Conservation (phyloP, 2,329 filamentous ascomycete genomes). For the Byssoonygena ceratinophila region DNA sequence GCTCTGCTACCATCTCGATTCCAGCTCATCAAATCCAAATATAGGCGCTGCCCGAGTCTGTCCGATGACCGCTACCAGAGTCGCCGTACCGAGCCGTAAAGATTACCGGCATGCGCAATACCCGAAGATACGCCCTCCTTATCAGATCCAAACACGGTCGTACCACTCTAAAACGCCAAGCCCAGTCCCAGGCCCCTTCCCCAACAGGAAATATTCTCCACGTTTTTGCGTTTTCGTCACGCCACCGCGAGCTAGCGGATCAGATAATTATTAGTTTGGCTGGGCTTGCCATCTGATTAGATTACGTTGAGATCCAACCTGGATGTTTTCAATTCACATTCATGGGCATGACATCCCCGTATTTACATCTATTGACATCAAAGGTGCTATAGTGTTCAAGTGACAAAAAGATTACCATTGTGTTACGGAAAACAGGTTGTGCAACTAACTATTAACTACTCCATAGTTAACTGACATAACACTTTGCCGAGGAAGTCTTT, state of each 20-base stretch:
- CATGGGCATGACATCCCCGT: not conserved
- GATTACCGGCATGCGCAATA: not conserved
- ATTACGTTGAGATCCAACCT: not conserved
- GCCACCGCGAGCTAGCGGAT: conserved; percentile 10
- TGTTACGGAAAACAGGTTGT: too few relatives aligned
- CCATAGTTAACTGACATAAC: too few relatives aligned
- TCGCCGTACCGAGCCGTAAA: not conserved
- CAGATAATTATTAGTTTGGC: not conserved
- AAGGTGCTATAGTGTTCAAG: too few relatives aligned
- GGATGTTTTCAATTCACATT: too few relatives aligned
- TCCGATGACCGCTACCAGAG: not conserved
- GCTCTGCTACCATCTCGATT: too few relatives aligned
- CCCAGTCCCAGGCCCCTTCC: not conserved
- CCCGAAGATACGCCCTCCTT: conserved; percentile 8
- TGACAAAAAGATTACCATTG: too few relatives aligned
- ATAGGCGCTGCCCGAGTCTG: not conserved
- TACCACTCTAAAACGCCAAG: conserved; percentile 3
- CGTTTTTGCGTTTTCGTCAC: conserved; percentile 4
- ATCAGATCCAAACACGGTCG: conserved; percentile 5
- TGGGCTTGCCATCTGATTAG: conserved; percentile 9
- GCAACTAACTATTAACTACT: too few relatives aligned
- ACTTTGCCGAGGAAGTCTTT: too few relatives aligned
- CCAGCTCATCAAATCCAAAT: too few relatives aligned
- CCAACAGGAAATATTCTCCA: conserved; percentile 10
- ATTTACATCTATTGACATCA: too few relatives aligned